Evolutionary conservation across 306 rosid species (phyloP).

Genomic region (Hippophae tibetana): DNA sequence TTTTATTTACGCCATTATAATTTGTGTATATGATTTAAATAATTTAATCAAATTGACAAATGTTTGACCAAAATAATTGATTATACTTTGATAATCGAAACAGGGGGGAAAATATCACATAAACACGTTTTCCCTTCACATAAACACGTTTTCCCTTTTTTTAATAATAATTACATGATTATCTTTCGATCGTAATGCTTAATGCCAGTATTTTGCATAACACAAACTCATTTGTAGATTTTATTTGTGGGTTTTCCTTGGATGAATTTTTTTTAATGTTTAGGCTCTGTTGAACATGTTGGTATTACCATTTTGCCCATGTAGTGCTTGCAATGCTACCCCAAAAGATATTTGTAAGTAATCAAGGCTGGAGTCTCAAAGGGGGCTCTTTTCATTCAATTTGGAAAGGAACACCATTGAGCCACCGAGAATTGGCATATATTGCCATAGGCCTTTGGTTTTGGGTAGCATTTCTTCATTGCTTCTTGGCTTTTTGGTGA

Average conservation of each 20-base stretch:
- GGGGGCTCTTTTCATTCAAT: slow-evolving; percentile 40
- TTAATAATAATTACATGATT: too few species aligned
- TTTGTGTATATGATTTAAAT: too few species aligned
- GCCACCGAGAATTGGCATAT: slow-evolving; percentile 76
- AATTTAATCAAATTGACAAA: too few species aligned
- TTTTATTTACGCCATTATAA: too few species aligned
- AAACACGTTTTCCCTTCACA: too few species aligned
- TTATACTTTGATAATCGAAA: too few species aligned
- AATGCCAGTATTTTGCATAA: too few species aligned
- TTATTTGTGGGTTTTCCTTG: background rate
- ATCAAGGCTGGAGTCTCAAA: slow-evolving; percentile 92
- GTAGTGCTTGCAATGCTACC: slow-evolving; percentile 29
- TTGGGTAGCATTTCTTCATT: slow-evolving; percentile 40
- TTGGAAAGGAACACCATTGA: slow-evolving; percentile 62
- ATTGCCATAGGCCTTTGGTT: slow-evolving; percentile 89
- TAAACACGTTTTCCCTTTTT: too few species aligned
- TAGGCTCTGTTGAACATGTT: background rate
- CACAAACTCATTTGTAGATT: too few species aligned
- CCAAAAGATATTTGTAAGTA: slow-evolving; percentile 19
- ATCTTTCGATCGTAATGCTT: background rate
- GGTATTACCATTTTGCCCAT: slow-evolving; percentile 8
- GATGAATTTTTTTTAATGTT: background rate
- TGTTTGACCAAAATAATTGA: too few species aligned
- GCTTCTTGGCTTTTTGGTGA: slow-evolving; percentile 12
- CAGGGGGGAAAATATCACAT: too few species aligned